These are phyloP conservation scores for Rhizophora mangle DNA, from an alignment of 345 rosid genomes.

Conservation along the genomic window DNA sequence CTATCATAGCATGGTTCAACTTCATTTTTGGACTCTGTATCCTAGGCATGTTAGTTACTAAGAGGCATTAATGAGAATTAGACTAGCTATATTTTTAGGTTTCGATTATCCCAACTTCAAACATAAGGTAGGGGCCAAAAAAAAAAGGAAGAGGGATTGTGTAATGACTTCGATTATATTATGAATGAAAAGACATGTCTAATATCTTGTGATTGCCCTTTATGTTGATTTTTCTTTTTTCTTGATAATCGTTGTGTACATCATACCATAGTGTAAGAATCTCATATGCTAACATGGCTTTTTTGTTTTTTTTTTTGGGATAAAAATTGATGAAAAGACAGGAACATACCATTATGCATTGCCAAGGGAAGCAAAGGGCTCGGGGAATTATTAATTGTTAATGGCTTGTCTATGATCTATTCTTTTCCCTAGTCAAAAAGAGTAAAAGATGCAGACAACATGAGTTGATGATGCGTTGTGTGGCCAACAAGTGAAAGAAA, in stretches of 20 bases:
- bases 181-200: not conserved
- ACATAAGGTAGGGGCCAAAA: not conserved
- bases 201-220: not conserved
- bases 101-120: not conserved
- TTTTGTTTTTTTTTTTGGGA: too few species aligned
- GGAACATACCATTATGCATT: too few species aligned
- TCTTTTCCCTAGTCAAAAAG: conserved; percentile 15
- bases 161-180: not conserved
- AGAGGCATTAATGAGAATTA: too few species aligned
- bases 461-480: conserved; percentile 11
- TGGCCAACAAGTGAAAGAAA: conserved; percentile 13
- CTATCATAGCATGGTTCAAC: too few species aligned
- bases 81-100: not conserved
- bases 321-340: too few species aligned
- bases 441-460: conserved; percentile 12
- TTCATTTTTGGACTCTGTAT: too few species aligned
- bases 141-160: not conserved
- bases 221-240: not conserved
- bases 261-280: too few species aligned
- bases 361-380: too few species aligned
- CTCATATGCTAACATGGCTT: too few species aligned
- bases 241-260: too few species aligned
- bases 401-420: not conserved
- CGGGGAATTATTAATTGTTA: too few species aligned
- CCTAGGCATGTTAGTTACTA: too few species aligned